These are phyloP conservation scores for Candida verbasci DNA, from an alignment of 805 yeast genomes.

Conservation along the genomic window DNA sequence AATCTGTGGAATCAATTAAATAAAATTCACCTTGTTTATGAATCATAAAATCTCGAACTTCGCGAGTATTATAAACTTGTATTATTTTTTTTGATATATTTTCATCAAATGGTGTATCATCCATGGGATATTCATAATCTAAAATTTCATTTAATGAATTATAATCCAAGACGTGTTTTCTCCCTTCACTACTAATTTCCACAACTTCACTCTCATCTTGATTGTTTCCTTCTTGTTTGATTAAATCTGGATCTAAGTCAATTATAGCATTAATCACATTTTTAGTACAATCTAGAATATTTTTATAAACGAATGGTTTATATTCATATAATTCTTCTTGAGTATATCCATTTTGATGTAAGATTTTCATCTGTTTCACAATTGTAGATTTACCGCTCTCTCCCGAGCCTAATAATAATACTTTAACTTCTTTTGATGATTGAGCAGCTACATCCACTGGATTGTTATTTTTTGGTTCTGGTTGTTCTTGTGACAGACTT, in stretches of 20 bases:
- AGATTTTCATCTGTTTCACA: constrained; percentile 75
- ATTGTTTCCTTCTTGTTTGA: constrained; percentile 14
- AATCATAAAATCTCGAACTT: constrained; percentile 53
- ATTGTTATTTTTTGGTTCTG: constrained; percentile 2
- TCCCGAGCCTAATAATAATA: constrained; percentile 82
- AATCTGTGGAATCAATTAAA: constrained; percentile 78
- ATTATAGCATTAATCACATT: constrained; percentile 63
- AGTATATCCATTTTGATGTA: constrained; percentile 68
- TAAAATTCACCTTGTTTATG: constrained; percentile 68
- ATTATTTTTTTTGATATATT: constrained; percentile 45
- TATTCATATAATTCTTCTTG: constrained; percentile 70
- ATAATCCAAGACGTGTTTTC: constrained; percentile 20
- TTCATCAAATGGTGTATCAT: constrained; percentile 49
- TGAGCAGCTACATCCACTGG: constrained; percentile 11
- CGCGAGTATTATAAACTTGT: constrained; percentile 52
- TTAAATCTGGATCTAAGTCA: constrained; percentile 43
- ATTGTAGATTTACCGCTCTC: constrained; percentile 81
- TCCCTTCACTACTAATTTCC: not conserved
- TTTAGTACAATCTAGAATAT: constrained; percentile 72
- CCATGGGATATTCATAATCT: constrained; percentile 47
- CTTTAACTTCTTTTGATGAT: constrained; percentile 52
- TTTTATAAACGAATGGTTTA: constrained; percentile 74
- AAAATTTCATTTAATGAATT: constrained; percentile 42
- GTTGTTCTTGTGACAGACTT: constrained; percentile 8
- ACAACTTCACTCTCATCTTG: constrained; percentile 11